A percentile compares a stretch with the other conserved stretches of the same genome.
These are phyloP conservation scores for Blastobotrys parvus DNA, from an alignment of 805 yeast species.

Conservation along the genomic window DNA sequence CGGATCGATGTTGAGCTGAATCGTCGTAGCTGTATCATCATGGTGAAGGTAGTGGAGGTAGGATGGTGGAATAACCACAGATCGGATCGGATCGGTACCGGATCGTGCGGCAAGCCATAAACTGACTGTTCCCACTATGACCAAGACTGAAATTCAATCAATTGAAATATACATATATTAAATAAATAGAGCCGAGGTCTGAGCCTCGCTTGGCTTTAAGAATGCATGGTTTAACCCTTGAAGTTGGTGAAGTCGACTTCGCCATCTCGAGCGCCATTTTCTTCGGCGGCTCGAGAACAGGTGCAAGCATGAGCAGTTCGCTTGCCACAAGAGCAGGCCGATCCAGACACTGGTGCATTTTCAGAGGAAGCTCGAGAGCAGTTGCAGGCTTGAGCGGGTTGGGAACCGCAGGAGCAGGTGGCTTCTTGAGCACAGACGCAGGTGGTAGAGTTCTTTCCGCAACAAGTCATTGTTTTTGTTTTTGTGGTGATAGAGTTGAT, in stretches of 20 bases:
- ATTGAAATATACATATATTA: no score
- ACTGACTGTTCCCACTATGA: no score
- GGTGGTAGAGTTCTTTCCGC: conserved; percentile 34
- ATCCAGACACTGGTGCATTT: conserved; percentile 38
- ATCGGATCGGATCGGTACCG: no score
- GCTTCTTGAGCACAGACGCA: conserved; percentile 57
- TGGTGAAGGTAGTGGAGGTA: no score
- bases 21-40: no score
- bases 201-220: no score
- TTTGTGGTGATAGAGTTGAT: neutral
- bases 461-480: conserved; percentile 29
- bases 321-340: conserved; percentile 53
- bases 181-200: no score
- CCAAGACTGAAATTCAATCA: no score
- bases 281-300: conserved; percentile 39
- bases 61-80: no score
- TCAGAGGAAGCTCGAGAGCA: conserved; percentile 46
- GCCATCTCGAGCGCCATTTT: conserved; percentile 41
- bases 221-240: neutral
- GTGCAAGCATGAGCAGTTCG: conserved; percentile 47
- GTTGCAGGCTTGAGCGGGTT: conserved; percentile 50
- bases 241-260: conserved; percentile 49
- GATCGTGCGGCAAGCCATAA: no score
- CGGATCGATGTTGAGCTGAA: conserved; percentile 1
- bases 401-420: conserved; percentile 55